Base-by-base conservation (phyloP, 192 early-diverging fungal species). In the Dispira parvispora region DNA sequence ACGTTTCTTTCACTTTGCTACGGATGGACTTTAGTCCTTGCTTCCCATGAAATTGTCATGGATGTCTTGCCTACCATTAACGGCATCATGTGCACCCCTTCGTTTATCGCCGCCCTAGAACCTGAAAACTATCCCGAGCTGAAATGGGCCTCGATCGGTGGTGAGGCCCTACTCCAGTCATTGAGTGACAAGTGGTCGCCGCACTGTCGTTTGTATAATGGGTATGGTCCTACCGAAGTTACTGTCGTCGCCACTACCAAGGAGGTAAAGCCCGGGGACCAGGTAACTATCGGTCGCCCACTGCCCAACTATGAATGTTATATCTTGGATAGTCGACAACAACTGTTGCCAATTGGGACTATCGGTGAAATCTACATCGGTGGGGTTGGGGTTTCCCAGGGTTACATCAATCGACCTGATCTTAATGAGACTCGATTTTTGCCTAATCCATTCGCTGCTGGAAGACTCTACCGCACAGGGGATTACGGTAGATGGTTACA, bases 371-470 rank as follows among this genome's bases (percentile, higher is more conserved):
- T 57, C 38, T 57, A 10, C 26, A 25, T 57, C 16, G 55, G 25
- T 0, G 55, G 55, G 0, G 25, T 38, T 25, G 71, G 69, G 9
- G 65, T 75, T 14, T 67, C 68, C 20, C 45, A 58, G 6, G 71
- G 71, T 1, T 75, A 75, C 43, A 60, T 68, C 11, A 70, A 73
- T 38, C 55, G 53, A 10, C 66, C 68, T 38, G 72, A 73, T 8
- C 46, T 76, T 13, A 71, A 62, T 6, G 47, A 52, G 0, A 54
- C 70, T 55, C 45, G 38, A 11, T 76, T 76, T 27, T 26, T 76
- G 25, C 64, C 62, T n/a, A 70, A 76, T 54, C 72, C 72, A 3
- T 73, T 76, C 32, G 52, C 26, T 20, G 16, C 21, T 10, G 65
- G 43, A 13, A 27, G 64, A 5, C 63, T 74, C 52, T 74, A 71